These are phyloP conservation scores for Xylaria cubensis DNA, from an alignment of 495 filamentous ascomycete genomes.

Conservation along the genomic window DNA sequence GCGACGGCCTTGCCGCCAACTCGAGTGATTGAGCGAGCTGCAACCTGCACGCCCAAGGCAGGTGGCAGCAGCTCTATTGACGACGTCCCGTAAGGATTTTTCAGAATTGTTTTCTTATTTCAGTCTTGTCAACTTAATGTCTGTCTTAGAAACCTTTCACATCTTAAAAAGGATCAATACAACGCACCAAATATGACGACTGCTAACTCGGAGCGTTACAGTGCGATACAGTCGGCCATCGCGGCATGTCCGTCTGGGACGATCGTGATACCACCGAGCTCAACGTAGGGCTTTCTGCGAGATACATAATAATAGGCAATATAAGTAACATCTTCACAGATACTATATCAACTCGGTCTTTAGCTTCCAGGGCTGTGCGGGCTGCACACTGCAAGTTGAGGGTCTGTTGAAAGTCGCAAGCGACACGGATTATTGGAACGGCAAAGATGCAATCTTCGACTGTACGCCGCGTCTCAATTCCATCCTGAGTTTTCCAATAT, in stretches of 20 bases:
- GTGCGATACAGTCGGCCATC: slow-evolving; percentile 46
- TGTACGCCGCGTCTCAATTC: slow-evolving; percentile 18
- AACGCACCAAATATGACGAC: neutral
- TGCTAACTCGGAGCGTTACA: neutral
- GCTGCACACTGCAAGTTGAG: slow-evolving; percentile 53
- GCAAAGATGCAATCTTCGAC: slow-evolving; percentile 47
- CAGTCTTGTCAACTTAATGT: neutral
- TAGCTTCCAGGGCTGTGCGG: slow-evolving; percentile 45
- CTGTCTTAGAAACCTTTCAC: neutral
- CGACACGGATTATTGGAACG: slow-evolving; percentile 48
- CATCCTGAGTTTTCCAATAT: neutral
- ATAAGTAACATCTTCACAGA: too few relatives aligned
- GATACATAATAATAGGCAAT: too few relatives aligned
- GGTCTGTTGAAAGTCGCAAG: slow-evolving; percentile 49
- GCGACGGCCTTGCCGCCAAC: slow-evolving; percentile 14
- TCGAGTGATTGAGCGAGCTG: slow-evolving; percentile 27
- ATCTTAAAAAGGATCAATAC: neutral
- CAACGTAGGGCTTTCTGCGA: slow-evolving; percentile 27
- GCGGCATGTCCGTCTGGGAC: slow-evolving; percentile 49
- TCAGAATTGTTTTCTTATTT: neutral
- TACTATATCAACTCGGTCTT: slow-evolving; percentile 48
- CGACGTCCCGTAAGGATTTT: slow-evolving; percentile 40
- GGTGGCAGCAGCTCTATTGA: slow-evolving; percentile 39
- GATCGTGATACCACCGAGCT: slow-evolving; percentile 50
- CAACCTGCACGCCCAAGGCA: slow-evolving; percentile 48